Evolutionary conservation across 495 filamentous ascomycete genomes (phyloP).

Genomic region (Pyrenula aspistea): DNA sequence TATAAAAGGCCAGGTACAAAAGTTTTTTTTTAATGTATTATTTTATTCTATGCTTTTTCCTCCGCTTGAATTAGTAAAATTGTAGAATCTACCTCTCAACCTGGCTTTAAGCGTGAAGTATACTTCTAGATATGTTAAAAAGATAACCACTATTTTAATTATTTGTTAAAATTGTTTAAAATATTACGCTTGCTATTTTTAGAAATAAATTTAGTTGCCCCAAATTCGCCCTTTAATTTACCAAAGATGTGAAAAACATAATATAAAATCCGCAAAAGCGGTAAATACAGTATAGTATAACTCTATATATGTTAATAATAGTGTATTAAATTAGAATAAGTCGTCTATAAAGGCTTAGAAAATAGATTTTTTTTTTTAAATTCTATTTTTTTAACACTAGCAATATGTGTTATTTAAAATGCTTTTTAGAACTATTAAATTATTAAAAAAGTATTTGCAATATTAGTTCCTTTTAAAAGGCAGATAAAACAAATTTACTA

Average conservation of each 20-base stretch:
- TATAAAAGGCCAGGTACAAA: background rate
- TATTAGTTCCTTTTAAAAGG: slow-evolving; percentile 4
- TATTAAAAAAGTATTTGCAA: slow-evolving; percentile 7
- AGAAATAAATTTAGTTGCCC: slow-evolving; percentile 7
- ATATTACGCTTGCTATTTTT: slow-evolving; percentile 10
- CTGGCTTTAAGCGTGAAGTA: slow-evolving; percentile 2
- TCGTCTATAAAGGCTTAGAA: slow-evolving; percentile 3
- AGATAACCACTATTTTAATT: background rate
- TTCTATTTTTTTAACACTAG: background rate
- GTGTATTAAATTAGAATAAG: slow-evolving; percentile 1
- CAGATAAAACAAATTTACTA: slow-evolving; percentile 6
- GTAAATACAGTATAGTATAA: background rate
- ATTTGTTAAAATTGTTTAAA: background rate
- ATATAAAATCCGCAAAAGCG: slow-evolving; percentile 7
- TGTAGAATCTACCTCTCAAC: slow-evolving; percentile 3
- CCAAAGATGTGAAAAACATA: slow-evolving; percentile 10
- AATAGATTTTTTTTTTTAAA: slow-evolving; percentile 5
- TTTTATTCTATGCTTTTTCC: background rate
- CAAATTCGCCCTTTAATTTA: slow-evolving; percentile 9
- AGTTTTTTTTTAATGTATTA: background rate
- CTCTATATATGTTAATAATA: background rate
- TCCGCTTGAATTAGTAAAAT: slow-evolving; percentile 1
- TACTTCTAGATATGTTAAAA: slow-evolving; percentile 2
- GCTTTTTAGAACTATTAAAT: slow-evolving; percentile 5
- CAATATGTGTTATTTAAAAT: background rate